Percentiles rank a stretch among this genome's conserved stretches.
phyloP scores from a whole-genome alignment of 352 stramenopile species.

The Pythium aristosporum region DNA sequence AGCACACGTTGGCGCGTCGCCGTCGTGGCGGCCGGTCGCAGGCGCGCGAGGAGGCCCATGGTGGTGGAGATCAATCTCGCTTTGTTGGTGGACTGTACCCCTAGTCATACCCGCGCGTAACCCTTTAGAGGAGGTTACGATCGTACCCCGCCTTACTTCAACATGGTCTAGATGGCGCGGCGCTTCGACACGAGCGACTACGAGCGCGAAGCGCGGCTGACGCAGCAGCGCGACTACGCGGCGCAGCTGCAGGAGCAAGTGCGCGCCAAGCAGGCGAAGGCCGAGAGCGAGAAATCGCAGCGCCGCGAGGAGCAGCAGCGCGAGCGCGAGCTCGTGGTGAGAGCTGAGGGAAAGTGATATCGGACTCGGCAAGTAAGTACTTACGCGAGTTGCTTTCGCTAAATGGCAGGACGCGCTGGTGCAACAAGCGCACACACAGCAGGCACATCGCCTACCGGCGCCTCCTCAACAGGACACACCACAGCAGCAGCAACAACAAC shows the following conservation, averaged over 20 bases:
- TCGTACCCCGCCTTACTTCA: background rate
- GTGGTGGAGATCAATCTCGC: background rate
- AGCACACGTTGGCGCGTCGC: background rate
- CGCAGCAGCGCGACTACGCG: constrained; percentile 63
- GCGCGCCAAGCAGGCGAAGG: constrained; percentile 45
- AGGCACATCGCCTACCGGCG: background rate
- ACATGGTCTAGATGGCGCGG: constrained; percentile 6
- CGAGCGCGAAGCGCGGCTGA: constrained; percentile 51
- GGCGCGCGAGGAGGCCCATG: background rate
- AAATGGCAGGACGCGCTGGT: background rate
- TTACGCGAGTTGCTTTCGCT: background rate
- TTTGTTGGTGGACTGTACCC: background rate
- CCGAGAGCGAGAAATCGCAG: constrained; percentile 41
- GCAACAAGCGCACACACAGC: background rate
- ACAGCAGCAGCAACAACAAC: constrained; percentile 4
- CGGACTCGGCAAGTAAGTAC: background rate
- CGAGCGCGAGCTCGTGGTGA: constrained; percentile 43
- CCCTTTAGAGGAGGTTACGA: background rate
- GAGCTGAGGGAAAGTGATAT: background rate
- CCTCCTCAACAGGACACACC: background rate
- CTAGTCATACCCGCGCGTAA: background rate
- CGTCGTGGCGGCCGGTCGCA: background rate
- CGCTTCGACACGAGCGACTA: constrained; percentile 37
- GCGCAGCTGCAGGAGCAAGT: constrained; percentile 69
- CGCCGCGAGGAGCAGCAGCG: constrained; percentile 46